Evolutionary conservation across 1,284 basidiomycete genomes (phyloP), one percentile per base, ranked within the genome.

Genomic region (Meripilus lineatus): DNA sequence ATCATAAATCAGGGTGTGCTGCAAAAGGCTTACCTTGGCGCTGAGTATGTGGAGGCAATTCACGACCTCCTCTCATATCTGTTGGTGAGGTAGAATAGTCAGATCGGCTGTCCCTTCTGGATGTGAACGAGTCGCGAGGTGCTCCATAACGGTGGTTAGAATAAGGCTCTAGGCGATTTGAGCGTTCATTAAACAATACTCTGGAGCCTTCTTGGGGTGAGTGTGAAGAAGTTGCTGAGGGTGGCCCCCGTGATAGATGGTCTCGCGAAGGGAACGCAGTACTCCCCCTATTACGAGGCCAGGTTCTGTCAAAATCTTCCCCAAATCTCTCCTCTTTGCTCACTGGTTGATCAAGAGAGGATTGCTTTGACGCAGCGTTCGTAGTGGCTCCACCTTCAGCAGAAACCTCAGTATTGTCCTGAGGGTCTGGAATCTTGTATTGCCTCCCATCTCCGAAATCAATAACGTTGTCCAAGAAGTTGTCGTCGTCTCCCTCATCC

Each of bases 381-480:
- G 17, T 32, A 32, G 47, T 49, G 6, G 35, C 18, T n/a, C 47
- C 52, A 15, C 40, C 48, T 18, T 35, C 20, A 22, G 43, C 36
- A 28, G 37, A 26, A 10, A 37, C 23, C 15, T 55, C 53, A 25
- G 50, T 15, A n/a, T 21, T 21, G 11, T 56, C 49, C 10, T 36
- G 50, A 13, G 51, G 39, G 3, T 33, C 39, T 10, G 43, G 43
- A 47, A 93, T 74, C 53, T 83, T 89, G 68, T 93, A 93, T 59
- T 90, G 87, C 37, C 84, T 79, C 5, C 92, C 92, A 59, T 96
- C 93, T 4, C 81, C 92, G 59, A 96, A 96, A 62, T 96, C 92
- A 56, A 96, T 89, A 32, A 93, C 85, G 32, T 85, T 89, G 54
- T 81, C 87, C 28, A 95, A 66, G 56, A 92, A 93, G 56, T 91